Evolutionary conservation across 352 stramenopile genomes (phyloP).

Genomic region (Phytopythium ostracodes): DNA sequence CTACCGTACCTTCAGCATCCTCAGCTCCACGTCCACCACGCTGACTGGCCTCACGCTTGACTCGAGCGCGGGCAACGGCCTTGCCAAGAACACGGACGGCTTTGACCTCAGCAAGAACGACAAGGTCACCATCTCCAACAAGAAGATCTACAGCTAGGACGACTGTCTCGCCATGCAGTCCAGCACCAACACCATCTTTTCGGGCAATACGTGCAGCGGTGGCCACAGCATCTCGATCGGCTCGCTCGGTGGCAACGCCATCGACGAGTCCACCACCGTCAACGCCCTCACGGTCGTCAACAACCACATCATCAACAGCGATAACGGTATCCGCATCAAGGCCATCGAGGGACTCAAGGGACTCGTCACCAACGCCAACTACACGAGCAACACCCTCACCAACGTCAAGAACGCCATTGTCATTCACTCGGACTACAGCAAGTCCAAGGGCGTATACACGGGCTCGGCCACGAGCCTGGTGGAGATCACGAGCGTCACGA

Average conservation of each 20-base stretch:
- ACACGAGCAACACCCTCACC: conserved; percentile 12
- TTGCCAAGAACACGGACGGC: conserved; percentile 32
- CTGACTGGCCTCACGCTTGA: conserved; percentile 18
- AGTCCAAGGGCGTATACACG: conserved; percentile 24
- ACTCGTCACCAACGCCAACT: conserved; percentile 12
- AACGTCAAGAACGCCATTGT: conserved; percentile 26
- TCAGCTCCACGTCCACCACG: conserved; percentile 12
- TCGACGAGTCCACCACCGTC: conserved; percentile 18
- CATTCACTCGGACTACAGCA: conserved; percentile 29
- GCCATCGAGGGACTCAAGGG: conserved; percentile 23
- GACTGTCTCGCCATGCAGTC: conserved; percentile 28
- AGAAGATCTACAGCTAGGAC: conserved; percentile 22
- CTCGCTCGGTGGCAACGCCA: conserved; percentile 17
- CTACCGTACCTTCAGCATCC: conserved; percentile 23
- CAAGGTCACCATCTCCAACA: conserved; percentile 20
- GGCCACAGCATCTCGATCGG: conserved; percentile 28
- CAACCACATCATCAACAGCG: conserved; percentile 28
- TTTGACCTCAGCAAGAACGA: conserved; percentile 22
- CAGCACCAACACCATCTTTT: conserved; percentile 17
- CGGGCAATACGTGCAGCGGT: conserved; percentile 13
- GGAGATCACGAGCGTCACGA: conserved; percentile 7
- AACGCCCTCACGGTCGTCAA: conserved; percentile 14
- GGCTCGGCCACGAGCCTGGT: conserved; percentile 10
- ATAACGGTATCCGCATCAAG: conserved; percentile 36
- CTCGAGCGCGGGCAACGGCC: conserved; percentile 16